Evolutionary conservation across 306 rosid species (phyloP).

Genomic region (Carpinus fangiana): DNA sequence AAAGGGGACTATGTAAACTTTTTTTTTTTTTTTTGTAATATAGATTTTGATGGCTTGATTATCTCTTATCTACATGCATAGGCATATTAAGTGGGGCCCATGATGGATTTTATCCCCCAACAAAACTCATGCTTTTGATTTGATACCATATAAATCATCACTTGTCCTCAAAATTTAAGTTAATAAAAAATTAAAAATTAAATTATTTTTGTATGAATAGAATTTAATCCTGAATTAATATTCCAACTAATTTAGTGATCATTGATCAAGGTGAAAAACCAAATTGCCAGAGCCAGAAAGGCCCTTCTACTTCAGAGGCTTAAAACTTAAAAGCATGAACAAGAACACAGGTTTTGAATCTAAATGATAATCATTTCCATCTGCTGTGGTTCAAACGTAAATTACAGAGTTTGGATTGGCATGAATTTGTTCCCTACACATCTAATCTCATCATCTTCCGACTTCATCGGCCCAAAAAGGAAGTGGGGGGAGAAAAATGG

Average conservation of each 20-base stretch:
- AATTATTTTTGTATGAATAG: too few relatives aligned
- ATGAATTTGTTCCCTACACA: not conserved
- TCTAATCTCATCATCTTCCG: not conserved
- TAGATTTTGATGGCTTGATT: too few relatives aligned
- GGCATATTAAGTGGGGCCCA: too few relatives aligned
- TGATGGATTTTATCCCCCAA: too few relatives aligned
- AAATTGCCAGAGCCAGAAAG: not conserved
- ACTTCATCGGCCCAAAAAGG: conserved; percentile 1
- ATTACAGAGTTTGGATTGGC: conserved; percentile 1
- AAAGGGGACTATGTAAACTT: too few relatives aligned
- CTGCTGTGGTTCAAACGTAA: not conserved
- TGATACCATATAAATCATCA: too few relatives aligned
- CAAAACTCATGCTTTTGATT: too few relatives aligned
- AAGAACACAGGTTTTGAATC: not conserved
- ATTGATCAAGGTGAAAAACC: not conserved
- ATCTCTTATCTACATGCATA: too few relatives aligned
- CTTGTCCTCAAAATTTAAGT: too few relatives aligned
- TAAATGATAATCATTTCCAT: not conserved
- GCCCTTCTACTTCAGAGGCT: not conserved
- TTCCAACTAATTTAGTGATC: not conserved
- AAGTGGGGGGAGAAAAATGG: not conserved
- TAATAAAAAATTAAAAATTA: too few relatives aligned
- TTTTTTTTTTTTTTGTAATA: too few relatives aligned
- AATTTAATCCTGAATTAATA: too few relatives aligned
- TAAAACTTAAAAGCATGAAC: not conserved